Base-by-base conservation (phyloP, 768 basidiomycete genomes). In the Termitomyces eurrhizus region DNA sequence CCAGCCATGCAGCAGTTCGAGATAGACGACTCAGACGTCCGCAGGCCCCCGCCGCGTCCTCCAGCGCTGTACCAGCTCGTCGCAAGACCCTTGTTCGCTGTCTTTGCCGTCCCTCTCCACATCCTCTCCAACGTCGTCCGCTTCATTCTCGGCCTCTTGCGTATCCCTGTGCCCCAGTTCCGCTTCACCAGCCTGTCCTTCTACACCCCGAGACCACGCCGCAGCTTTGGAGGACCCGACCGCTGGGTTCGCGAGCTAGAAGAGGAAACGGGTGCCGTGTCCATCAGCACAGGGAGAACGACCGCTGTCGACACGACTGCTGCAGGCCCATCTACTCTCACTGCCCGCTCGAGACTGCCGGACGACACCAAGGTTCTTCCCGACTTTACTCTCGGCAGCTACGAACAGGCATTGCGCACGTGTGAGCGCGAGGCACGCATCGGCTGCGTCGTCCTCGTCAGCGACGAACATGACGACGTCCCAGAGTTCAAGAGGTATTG, bases 401-500 rank as follows among this genome's bases (percentile, higher is more conserved):
- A 98, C 70, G 93, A 98, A 62, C 83, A 88, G 4, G 89, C 88
- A 44, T 73, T 96, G 62, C 79, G 83, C 56, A 68, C 72, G 42
- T 90, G 92, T 61, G 84, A 93, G 69, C 83, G 78, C 53, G 90
- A 95, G 48, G 75, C 79, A 24, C 84, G 83, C 70, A 80, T 97
- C 55, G 88, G 88, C 0, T 92, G 93, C 66, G 83, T 95, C 2
- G 73, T 98, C 4, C 77, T 98, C 35, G 87, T 93, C 59, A 93
- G 90, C 66, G 86, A 87, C 41, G 95, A 97, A 69, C 95, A 99
- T 66, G 94, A 98, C 69, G 88, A 94, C 64, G 90, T 89, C 26
- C 76, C 85, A 1, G 88, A 87, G 63, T 98, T 98, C 77, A 95
- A 95, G 73, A 82, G 87, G 89, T 89, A 29, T 26, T 82, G 66